A percentile compares a stretch with the other conserved stretches of the same genome.
Conservation (phyloP, 139 green algal species). For the Chlamydomonas asymmetrica region DNA sequence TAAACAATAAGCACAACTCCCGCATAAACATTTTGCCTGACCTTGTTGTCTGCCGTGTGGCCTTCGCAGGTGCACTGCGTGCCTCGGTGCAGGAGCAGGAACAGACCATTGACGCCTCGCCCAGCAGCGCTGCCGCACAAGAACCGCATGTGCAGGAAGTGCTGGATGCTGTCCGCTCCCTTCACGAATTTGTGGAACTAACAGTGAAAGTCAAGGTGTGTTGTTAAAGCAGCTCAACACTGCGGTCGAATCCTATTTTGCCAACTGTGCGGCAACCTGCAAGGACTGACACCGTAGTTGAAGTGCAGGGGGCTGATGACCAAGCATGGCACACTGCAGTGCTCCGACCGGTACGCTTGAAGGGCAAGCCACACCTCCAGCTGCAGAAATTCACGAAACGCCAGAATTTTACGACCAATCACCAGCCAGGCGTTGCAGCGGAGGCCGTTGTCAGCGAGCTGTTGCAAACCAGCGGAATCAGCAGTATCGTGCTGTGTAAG, state of each 20-base stretch:
- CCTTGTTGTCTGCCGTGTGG: too few relatives aligned
- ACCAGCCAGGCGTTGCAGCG: neutral
- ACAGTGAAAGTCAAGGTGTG: constrained; percentile 11
- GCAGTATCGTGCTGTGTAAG: constrained; percentile 5
- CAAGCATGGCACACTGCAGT: constrained; percentile 23
- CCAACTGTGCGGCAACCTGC: neutral
- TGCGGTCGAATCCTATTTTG: neutral
- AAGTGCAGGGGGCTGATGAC: neutral
- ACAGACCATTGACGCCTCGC: too few relatives aligned
- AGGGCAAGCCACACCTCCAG: constrained; percentile 25
- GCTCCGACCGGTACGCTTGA: constrained; percentile 24
- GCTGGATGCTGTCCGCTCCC: neutral
- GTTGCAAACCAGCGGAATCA: constrained; percentile 17
- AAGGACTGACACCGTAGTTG: neutral
- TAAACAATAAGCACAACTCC: too few relatives aligned
- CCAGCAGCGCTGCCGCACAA: too few relatives aligned
- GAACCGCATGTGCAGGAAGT: too few relatives aligned
- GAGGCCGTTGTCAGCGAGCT: constrained; percentile 10
- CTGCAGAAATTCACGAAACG: constrained; percentile 10
- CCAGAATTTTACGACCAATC: constrained; percentile 8
- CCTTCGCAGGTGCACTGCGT: too few relatives aligned
- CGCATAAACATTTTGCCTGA: too few relatives aligned
- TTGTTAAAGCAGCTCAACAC: neutral
- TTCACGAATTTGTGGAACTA: constrained; percentile 15
- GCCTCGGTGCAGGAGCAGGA: too few relatives aligned